A percentile compares a stretch with the other conserved stretches of the same genome.
These are phyloP conservation scores for Rubia balearica DNA, from an alignment of 305 asterid species.

Conservation along the genomic window DNA sequence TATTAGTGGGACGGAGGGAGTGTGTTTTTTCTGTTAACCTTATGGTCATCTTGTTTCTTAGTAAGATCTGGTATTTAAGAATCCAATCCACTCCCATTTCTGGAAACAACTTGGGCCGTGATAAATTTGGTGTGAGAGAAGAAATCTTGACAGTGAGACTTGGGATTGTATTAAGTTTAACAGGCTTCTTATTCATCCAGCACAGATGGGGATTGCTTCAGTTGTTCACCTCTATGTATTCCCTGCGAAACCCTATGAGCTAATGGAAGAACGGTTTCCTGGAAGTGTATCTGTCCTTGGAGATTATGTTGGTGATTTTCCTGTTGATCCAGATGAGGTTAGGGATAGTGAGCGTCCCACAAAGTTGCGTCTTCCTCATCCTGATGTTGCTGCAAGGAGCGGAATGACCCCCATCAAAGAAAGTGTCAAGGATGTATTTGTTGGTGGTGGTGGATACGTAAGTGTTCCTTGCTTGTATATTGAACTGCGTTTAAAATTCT, in stretches of 20 bases:
- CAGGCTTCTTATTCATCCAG: slow-evolving; percentile 65
- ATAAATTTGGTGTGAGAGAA: background rate
- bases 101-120: background rate
- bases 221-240: slow-evolving; percentile 86
- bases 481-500: background rate
- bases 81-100: background rate
- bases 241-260: slow-evolving; percentile 93
- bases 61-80: background rate
- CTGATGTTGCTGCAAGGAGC: slow-evolving; percentile 47
- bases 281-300: slow-evolving; percentile 92
- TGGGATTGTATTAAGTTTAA: slow-evolving; percentile 34
- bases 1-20: background rate
- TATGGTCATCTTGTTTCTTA: background rate
- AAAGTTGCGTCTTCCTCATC: slow-evolving; percentile 85
- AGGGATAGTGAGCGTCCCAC: slow-evolving; percentile 97
- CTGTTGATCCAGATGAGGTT: slow-evolving; percentile 88
- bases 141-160: slow-evolving; percentile 1
- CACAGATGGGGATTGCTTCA: slow-evolving; percentile 98
- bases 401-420: slow-evolving; percentile 77
- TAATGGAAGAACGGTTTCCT: slow-evolving; percentile 71
- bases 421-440: slow-evolving; percentile 79
- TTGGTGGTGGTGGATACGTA: slow-evolving; percentile 89
- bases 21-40: background rate
- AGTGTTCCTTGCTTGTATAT: slow-evolving; percentile 32
- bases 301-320: slow-evolving; percentile 89